A percentile compares a stretch with the other conserved stretches of the same genome.
phyloP scores from a whole-genome alignment of 164 flowering plant genomes.

The Magnolia officinalis region DNA sequence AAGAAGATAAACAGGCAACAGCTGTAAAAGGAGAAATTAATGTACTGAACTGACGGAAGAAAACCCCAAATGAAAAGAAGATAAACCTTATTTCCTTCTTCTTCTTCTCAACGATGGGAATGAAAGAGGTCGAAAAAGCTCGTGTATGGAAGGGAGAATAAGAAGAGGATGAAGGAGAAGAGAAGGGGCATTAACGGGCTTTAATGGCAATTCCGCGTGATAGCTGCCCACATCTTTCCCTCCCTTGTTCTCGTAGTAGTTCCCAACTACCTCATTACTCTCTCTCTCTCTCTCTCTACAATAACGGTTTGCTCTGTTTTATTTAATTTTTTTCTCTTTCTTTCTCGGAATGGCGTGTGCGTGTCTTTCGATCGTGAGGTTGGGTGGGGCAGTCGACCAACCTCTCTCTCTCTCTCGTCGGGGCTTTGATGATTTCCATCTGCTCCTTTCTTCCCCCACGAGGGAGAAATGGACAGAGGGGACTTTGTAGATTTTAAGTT shows the following conservation, averaged over 20 bases:
- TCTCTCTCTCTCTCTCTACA: neutral
- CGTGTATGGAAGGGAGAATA: neutral
- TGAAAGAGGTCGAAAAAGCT: neutral
- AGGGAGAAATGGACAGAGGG: too few relatives aligned
- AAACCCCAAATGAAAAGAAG: conserved; percentile 5
- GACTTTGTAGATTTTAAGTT: too few relatives aligned
- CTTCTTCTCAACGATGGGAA: conserved; percentile 3
- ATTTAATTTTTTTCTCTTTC: neutral
- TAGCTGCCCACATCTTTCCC: conserved; percentile 34
- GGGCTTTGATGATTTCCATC: too few relatives aligned
- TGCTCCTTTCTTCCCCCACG: too few relatives aligned
- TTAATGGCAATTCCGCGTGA: conserved; percentile 49
- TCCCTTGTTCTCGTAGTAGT: conserved; percentile 19
- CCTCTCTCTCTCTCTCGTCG: conserved; percentile 20
- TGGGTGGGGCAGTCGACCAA: conserved; percentile 46
- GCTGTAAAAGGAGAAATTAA: too few relatives aligned
- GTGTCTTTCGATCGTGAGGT: conserved; percentile 25
- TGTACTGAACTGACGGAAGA: conserved; percentile 14
- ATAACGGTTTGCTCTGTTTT: neutral
- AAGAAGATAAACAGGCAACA: too few relatives aligned
- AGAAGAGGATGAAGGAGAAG: neutral
- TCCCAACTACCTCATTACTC: conserved; percentile 44
- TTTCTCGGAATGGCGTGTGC: neutral
- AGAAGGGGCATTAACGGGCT: conserved; percentile 26
- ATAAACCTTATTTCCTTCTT: neutral